Percentiles rank a stretch among this genome's conserved stretches.
These are phyloP conservation scores for Penicillium sp. DNA, from an alignment of 2,329 filamentous ascomycete species.

Conservation along the genomic window DNA sequence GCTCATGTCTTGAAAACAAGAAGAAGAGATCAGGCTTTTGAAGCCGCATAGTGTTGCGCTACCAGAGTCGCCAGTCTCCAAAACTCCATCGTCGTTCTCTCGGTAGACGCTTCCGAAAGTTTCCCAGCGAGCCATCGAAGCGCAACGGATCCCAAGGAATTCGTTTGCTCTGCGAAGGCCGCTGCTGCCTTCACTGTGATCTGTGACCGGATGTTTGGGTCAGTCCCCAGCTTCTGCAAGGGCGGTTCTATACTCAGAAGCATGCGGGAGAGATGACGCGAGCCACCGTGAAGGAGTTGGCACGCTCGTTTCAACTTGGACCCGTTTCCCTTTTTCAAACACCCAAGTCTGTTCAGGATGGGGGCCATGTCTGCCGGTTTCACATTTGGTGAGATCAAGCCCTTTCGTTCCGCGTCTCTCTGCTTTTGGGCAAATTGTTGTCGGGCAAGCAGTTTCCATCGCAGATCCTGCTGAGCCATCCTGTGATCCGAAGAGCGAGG, in stretches of 20 bases:
- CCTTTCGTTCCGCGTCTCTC: neutral
- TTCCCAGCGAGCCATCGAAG: neutral
- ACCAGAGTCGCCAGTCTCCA: neutral
- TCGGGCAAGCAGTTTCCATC: neutral
- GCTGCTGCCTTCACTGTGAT: neutral
- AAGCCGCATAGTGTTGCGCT: neutral
- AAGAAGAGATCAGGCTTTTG: neutral
- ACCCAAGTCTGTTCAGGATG: neutral
- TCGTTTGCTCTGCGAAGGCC: neutral
- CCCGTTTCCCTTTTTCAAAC: neutral
- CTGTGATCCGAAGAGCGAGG: neutral
- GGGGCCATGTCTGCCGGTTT: neutral
- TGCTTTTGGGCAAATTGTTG: neutral
- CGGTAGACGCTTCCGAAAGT: neutral
- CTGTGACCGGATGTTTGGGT: neutral
- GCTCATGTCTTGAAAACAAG: neutral
- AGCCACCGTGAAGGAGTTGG: neutral
- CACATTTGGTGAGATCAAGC: neutral
- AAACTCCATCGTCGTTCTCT: neutral
- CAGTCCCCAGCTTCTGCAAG: neutral
- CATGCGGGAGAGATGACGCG: neutral
- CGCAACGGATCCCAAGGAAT: neutral
- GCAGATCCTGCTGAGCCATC: neutral
- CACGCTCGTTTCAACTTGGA: neutral
- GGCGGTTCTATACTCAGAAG: neutral